phyloP scores from a whole-genome alignment of 1,139 yeast species.

The Saccharomyces hybrid region DNA sequence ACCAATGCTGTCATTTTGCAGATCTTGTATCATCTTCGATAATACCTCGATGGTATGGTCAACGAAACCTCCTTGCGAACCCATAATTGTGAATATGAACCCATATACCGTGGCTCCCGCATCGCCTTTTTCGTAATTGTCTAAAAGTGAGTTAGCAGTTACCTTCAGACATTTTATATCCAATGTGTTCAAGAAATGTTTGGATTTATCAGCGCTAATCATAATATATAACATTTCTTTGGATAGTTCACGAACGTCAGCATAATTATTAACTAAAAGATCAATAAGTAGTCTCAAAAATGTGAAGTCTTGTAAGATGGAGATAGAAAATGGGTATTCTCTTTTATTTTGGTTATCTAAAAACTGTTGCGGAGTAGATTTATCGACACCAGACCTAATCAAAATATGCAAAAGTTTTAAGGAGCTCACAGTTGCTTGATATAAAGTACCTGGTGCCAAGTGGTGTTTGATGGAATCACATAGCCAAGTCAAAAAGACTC shows the following conservation, averaged over 20 bases:
- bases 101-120: constrained; percentile 68
- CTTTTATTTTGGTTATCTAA: constrained; percentile 24
- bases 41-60: not conserved
- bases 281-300: constrained; percentile 47
- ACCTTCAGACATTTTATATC: constrained; percentile 26
- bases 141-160: constrained; percentile 41
- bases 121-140: constrained; percentile 69
- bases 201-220: constrained; percentile 25
- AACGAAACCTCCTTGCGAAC: not conserved
- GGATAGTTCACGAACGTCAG: constrained; percentile 58
- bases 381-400: constrained; percentile 52
- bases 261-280: constrained; percentile 61
- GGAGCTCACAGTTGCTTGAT: constrained; percentile 51
- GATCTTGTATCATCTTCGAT: not conserved
- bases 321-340: constrained; percentile 38
- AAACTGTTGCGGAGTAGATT: constrained; percentile 33
- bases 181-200: constrained; percentile 10
- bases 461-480: constrained; percentile 37
- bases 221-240: constrained; percentile 44
- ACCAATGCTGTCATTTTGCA: not conserved
- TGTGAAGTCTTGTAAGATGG: constrained; percentile 35
- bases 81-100: constrained; percentile 36
- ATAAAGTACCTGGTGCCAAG: constrained; percentile 61
- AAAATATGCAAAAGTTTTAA: constrained; percentile 43
- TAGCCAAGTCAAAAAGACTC: constrained; percentile 41